Conservation (phyloP, 208 protist genomes). For the Acanthamoeba lenticulata region DNA sequence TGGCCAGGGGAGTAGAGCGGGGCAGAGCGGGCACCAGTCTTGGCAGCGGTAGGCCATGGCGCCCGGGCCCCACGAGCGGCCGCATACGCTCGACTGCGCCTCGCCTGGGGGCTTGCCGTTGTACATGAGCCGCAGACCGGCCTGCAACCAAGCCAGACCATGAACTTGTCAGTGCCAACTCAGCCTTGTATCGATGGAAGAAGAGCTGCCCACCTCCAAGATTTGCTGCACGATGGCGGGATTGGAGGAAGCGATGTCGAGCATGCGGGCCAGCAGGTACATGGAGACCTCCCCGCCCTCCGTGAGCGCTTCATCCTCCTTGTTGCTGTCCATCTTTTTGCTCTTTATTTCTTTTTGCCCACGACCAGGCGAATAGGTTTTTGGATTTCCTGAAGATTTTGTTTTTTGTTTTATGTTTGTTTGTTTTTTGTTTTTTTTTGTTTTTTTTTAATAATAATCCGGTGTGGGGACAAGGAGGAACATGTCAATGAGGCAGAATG, state of each 20-base stretch:
- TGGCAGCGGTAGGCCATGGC: conserved; percentile 58
- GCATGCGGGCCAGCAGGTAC: background rate
- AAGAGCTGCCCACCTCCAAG: background rate
- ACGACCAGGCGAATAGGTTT: no score
- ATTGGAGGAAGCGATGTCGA: background rate
- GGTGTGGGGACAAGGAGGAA: no score
- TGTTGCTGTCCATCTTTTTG: background rate
- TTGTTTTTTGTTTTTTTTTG: background rate
- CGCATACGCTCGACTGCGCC: conserved; percentile 45
- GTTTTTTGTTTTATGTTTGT: no score
- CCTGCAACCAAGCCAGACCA: background rate
- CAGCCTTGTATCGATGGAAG: background rate
- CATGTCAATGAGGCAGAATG: no score
- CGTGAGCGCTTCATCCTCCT: background rate
- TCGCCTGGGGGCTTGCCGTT: conserved; percentile 1
- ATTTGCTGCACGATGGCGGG: background rate
- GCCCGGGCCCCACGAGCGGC: background rate
- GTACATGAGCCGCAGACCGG: conserved; percentile 18
- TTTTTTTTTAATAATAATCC: no score
- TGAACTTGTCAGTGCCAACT: background rate
- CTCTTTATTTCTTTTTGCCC: background rate
- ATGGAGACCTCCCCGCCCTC: background rate
- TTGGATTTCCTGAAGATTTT: no score
- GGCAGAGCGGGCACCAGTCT: background rate
- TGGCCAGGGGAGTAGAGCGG: background rate